phyloP scores from a whole-genome alignment of 176 grass and related monocot genomes.

The Areca catechu region DNA sequence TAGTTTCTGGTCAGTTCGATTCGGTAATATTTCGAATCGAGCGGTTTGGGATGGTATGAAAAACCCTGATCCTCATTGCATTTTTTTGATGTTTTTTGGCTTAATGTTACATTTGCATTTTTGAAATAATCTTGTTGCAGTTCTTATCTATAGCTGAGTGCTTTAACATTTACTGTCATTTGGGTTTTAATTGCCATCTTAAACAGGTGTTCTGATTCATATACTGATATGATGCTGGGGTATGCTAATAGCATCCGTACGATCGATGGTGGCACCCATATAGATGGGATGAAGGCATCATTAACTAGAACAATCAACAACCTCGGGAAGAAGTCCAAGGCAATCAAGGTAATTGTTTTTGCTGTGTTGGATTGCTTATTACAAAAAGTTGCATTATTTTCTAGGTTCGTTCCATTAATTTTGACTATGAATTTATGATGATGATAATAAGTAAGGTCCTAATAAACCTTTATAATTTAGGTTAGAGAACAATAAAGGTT shows the following conservation, averaged over 20 bases:
- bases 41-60: no score
- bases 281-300: constrained; percentile 83
- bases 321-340: constrained; percentile 75
- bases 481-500: no score
- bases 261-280: constrained; percentile 95
- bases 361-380: no score
- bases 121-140: no score
- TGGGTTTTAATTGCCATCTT: constrained; percentile 18
- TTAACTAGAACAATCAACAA: constrained; percentile 93
- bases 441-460: no score
- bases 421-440: no score
- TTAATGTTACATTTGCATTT: background rate
- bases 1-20: no score
- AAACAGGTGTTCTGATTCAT: constrained; percentile 94
- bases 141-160: background rate
- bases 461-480: no score
- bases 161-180: background rate
- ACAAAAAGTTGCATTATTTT: no score
- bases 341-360: constrained; percentile 56
- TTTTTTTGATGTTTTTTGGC: background rate
- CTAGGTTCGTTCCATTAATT: no score
- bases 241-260: constrained; percentile 99
- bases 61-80: no score
- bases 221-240: constrained; percentile 85
- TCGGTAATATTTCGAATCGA: no score